phyloP scores from a whole-genome alignment of 805 yeast genomes.

The Metschnikowia aberdeeniae region DNA sequence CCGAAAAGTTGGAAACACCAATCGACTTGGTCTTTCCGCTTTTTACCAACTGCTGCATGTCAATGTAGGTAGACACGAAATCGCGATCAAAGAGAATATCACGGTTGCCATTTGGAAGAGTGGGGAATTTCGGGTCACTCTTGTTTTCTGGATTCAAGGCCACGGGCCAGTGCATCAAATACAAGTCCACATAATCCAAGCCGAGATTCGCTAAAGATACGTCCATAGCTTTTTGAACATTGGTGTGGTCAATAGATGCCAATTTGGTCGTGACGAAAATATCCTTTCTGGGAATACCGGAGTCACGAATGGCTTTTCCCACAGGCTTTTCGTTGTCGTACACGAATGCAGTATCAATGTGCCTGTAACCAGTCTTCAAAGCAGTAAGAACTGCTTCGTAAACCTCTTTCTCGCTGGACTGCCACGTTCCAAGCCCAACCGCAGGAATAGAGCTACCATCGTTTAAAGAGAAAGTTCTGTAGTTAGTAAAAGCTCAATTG shows the following conservation, averaged over 20 bases:
- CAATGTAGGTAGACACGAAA: slow-evolving; percentile 57
- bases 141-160: slow-evolving; percentile 41
- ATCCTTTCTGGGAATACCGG: slow-evolving; percentile 61
- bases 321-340: slow-evolving; percentile 62
- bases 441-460: slow-evolving; percentile 62
- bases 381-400: slow-evolving; percentile 58
- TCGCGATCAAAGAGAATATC: slow-evolving; percentile 30
- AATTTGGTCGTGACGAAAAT: slow-evolving; percentile 71
- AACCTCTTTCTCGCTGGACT: slow-evolving; percentile 52
- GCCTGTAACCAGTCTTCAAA: slow-evolving; percentile 47
- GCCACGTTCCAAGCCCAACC: slow-evolving; percentile 74
- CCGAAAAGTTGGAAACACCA: slow-evolving; percentile 74
- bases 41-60: slow-evolving; percentile 53
- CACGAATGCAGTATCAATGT: slow-evolving; percentile 50
- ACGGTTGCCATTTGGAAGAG: slow-evolving; percentile 32
- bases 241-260: slow-evolving; percentile 51
- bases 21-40: slow-evolving; percentile 57
- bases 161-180: slow-evolving; percentile 82
- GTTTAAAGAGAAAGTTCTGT: slow-evolving; percentile 40
- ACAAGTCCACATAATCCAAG: slow-evolving; percentile 73
- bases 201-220: slow-evolving; percentile 59
- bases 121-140: slow-evolving; percentile 33
- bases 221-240: slow-evolving; percentile 51
- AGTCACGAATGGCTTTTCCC: slow-evolving; percentile 50
- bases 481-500: not conserved